These are phyloP conservation scores for Verticillium nubilum DNA, from an alignment of 2,329 filamentous ascomycete species.

Conservation along the genomic window DNA sequence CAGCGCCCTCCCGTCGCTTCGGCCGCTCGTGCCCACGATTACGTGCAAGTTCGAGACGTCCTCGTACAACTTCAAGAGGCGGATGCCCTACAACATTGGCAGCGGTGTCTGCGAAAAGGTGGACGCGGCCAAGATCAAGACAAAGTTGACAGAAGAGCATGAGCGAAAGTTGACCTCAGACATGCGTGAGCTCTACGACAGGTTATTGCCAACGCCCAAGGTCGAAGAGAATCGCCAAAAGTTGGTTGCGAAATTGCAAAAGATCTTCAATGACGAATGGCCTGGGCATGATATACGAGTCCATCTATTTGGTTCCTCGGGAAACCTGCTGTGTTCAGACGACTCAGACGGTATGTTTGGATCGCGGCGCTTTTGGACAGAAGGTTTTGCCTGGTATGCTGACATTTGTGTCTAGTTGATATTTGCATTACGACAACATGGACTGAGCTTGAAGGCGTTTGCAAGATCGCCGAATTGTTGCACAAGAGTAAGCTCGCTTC, in stretches of 20 bases:
- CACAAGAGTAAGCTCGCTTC: constrained; percentile 62
- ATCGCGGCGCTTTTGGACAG: neutral
- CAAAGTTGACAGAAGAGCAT: constrained; percentile 63
- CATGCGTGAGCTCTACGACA: constrained; percentile 79
- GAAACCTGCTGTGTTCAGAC: constrained; percentile 88
- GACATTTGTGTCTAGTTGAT: constrained; percentile 60
- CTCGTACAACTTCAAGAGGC: constrained; percentile 71
- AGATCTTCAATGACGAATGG: constrained; percentile 85
- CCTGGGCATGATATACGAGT: constrained; percentile 86
- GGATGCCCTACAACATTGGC: constrained; percentile 91
- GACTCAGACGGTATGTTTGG: constrained; percentile 85
- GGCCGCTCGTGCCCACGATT: constrained; percentile 53
- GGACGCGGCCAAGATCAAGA: constrained; percentile 67
- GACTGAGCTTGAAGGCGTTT: constrained; percentile 84
- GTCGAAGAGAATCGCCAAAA: constrained; percentile 70
- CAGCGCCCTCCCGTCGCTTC: constrained; percentile 62
- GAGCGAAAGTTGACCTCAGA: constrained; percentile 72
- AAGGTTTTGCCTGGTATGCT: constrained; percentile 14
- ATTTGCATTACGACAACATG: constrained; percentile 93
- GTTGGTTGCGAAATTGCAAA: constrained; percentile 83
- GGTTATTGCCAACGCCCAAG: constrained; percentile 74
- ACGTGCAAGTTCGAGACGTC: constrained; percentile 88
- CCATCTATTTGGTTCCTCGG: constrained; percentile 95
- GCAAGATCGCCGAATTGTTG: constrained; percentile 81
- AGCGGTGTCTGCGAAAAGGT: constrained; percentile 69